phyloP scores from a whole-genome alignment of 768 basidiomycete species.

The Kwoniella bestiolae region DNA sequence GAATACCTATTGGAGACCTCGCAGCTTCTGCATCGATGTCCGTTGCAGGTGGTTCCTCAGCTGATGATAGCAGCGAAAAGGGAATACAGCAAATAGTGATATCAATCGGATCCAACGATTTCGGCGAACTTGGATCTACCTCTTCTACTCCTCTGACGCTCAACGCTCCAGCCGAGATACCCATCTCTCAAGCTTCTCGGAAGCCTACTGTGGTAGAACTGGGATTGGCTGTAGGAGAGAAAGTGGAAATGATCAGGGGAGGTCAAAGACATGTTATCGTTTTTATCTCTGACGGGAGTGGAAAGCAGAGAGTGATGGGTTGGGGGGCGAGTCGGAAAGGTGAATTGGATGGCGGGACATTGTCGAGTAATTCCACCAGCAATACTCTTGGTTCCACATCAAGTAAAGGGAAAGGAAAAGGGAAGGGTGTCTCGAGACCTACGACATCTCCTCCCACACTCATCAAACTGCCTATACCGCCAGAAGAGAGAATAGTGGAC shows the following conservation, averaged over 20 bases:
- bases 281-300: constrained; percentile 47
- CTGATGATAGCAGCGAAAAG: neutral
- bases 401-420: constrained; percentile 30
- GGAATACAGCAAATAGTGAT: constrained; percentile 64
- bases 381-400: neutral
- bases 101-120: constrained; percentile 83
- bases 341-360: constrained; percentile 67
- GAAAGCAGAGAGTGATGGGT: constrained; percentile 62
- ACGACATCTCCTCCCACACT: constrained; percentile 44
- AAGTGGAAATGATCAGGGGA: constrained; percentile 63
- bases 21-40: neutral
- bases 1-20: neutral
- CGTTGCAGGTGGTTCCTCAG: neutral
- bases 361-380: neutral
- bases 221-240: constrained; percentile 32
- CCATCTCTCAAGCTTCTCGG: constrained; percentile 19
- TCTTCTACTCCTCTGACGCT: neutral
- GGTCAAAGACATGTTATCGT: constrained; percentile 76
- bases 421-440: constrained; percentile 26
- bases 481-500: constrained; percentile 56
- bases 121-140: constrained; percentile 70
- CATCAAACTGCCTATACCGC: constrained; percentile 61
- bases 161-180: constrained; percentile 2
- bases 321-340: constrained; percentile 88
- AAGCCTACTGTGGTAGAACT: constrained; percentile 41